These are phyloP conservation scores for Cladophialophora yegresii DNA, from an alignment of 2,329 filamentous ascomycete species.

Conservation along the genomic window DNA sequence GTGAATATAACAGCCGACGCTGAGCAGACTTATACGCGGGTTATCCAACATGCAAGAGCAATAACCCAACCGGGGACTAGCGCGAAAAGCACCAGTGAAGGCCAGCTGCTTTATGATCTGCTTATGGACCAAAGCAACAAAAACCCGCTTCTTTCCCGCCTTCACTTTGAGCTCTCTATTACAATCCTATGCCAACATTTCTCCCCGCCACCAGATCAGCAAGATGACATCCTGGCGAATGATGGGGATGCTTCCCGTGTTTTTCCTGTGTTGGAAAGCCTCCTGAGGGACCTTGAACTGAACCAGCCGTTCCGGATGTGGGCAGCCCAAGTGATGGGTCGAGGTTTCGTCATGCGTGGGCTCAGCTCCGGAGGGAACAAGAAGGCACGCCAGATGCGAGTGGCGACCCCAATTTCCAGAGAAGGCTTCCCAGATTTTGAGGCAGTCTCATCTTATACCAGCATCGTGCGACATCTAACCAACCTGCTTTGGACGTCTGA, in stretches of 20 bases:
- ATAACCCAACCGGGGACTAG: conserved; percentile 71
- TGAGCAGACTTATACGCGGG: conserved; percentile 39
- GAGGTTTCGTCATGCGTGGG: conserved; percentile 77
- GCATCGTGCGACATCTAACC: conserved; percentile 23
- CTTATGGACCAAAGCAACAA: conserved; percentile 69
- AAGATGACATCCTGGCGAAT: conserved; percentile 67
- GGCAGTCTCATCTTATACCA: conserved; percentile 28
- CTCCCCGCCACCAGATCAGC: conserved; percentile 58
- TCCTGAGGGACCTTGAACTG: conserved; percentile 64
- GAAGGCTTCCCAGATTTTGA: conserved; percentile 17
- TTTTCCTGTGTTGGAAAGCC: conserved; percentile 72
- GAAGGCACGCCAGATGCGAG: background rate
- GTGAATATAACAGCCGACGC: conserved; percentile 47
- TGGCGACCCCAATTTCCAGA: background rate
- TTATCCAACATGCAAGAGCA: conserved; percentile 68
- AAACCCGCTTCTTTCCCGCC: conserved; percentile 66
- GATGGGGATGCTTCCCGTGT: conserved; percentile 66
- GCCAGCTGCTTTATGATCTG: conserved; percentile 75
- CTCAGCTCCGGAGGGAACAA: conserved; percentile 40
- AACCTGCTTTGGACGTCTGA: conserved; percentile 29
- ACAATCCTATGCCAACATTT: conserved; percentile 76
- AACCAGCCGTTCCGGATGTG: conserved; percentile 75
- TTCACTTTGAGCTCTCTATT: conserved; percentile 70
- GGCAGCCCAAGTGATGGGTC: conserved; percentile 81
- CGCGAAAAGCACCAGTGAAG: conserved; percentile 70